phyloP scores from a whole-genome alignment of 2,329 filamentous ascomycete genomes.

The Microdochium paspali region DNA sequence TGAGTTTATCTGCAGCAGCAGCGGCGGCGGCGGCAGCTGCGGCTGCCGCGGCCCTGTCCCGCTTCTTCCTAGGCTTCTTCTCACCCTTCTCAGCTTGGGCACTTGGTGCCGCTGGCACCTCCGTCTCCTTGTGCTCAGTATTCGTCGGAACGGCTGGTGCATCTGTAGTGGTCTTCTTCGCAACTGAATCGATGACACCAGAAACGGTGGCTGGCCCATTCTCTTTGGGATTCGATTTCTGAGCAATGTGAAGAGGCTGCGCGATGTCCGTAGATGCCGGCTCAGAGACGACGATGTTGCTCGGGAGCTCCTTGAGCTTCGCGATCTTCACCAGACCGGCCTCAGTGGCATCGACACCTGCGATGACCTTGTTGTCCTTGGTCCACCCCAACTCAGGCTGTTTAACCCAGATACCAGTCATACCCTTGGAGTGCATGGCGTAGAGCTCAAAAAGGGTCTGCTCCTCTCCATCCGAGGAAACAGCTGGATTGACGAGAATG shows the following conservation, averaged over 20 bases:
- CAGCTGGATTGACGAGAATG: slow-evolving; percentile 66
- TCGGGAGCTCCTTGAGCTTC: slow-evolving; percentile 49
- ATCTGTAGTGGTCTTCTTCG: slow-evolving; percentile 15
- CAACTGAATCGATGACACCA: background rate
- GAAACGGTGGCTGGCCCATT: slow-evolving; percentile 12
- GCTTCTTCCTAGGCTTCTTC: slow-evolving; percentile 21
- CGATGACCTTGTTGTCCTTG: slow-evolving; percentile 77
- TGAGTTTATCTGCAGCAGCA: slow-evolving; percentile 30
- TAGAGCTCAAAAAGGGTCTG: slow-evolving; percentile 86
- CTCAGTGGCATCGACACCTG: slow-evolving; percentile 66
- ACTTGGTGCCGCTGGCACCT: slow-evolving; percentile 13
- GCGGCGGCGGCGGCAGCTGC: slow-evolving; percentile 27
- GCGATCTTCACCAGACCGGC: slow-evolving; percentile 66
- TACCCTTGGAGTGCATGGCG: slow-evolving; percentile 93
- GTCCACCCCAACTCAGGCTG: slow-evolving; percentile 89
- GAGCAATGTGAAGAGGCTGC: slow-evolving; percentile 16
- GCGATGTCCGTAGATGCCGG: slow-evolving; percentile 33
- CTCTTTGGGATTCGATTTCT: slow-evolving; percentile 14
- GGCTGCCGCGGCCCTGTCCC: slow-evolving; percentile 49
- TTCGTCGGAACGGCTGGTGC: slow-evolving; percentile 4
- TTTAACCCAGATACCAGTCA: slow-evolving; percentile 81
- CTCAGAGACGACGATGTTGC: slow-evolving; percentile 33
- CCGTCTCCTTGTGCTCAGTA: slow-evolving; percentile 18
- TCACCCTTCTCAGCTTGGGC: slow-evolving; percentile 20
- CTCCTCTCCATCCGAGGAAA: slow-evolving; percentile 54